A percentile compares a stretch with the other conserved stretches of the same genome.
Conservation (phyloP, 345 rosid genomes). For the Lenwebbia sp. region DNA sequence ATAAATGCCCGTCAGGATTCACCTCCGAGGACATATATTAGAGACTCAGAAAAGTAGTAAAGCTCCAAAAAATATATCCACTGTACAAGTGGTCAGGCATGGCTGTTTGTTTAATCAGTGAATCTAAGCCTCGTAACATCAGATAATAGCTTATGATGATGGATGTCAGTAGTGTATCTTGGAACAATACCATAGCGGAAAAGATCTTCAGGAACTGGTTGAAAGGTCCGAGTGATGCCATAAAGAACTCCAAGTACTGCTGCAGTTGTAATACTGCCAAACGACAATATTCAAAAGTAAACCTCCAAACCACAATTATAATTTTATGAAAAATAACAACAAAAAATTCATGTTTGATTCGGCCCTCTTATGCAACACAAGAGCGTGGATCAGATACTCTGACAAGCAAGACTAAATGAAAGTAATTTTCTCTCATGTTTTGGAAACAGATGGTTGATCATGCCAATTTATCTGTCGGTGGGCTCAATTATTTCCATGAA, state of each 20-base stretch:
- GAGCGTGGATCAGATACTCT: not conserved
- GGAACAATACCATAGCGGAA: conserved; percentile 58
- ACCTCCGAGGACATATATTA: not conserved
- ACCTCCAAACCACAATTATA: not conserved
- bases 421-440: not conserved
- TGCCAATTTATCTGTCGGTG: not conserved
- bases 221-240: conserved; percentile 50
- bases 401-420: not conserved
- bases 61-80: not conserved
- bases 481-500: not conserved
- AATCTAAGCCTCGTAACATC: not conserved
- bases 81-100: not conserved
- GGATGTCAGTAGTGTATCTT: not conserved
- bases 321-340: not conserved
- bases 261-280: conserved; percentile 67
- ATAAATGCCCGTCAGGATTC: not conserved
- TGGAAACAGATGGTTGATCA: not conserved
- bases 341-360: not conserved
- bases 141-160: not conserved
- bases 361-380: not conserved
- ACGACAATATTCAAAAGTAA: conserved; percentile 8
- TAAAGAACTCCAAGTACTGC: conserved; percentile 64
- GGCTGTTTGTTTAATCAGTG: not conserved
- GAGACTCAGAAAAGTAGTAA: not conserved
- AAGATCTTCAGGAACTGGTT: conserved; percentile 76